Conservation (phyloP, 768 basidiomycete species). For the Xanthoconium stramineum region DNA sequence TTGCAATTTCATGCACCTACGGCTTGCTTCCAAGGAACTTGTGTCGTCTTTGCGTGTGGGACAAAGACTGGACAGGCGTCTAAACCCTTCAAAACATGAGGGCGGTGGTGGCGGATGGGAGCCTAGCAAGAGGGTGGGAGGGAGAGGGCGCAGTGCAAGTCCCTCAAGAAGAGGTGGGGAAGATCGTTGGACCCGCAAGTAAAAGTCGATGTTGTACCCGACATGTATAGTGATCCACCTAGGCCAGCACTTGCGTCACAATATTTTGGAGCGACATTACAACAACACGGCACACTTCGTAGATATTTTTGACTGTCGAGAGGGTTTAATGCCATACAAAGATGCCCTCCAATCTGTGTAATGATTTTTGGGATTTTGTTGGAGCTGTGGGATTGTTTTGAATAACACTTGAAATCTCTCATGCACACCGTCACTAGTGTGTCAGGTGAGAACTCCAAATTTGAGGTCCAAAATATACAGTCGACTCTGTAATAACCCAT, state of each 20-base stretch:
- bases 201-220: not conserved
- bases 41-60: conserved; percentile 75
- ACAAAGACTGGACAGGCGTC: conserved; percentile 77
- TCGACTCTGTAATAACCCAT: too few relatives aligned
- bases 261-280: not conserved
- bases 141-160: conserved; percentile 71
- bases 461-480: too few relatives aligned
- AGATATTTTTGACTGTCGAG: too few relatives aligned
- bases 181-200: conserved; percentile 75
- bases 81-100: conserved; percentile 63
- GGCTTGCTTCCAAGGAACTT: conserved; percentile 81
- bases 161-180: conserved; percentile 67
- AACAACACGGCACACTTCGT: too few relatives aligned
- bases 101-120: conserved; percentile 83
- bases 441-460: too few relatives aligned
- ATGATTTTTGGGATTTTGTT: too few relatives aligned
- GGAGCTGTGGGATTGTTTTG: too few relatives aligned
- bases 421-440: too few relatives aligned
- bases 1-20: conserved; percentile 98
- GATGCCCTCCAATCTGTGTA: too few relatives aligned
- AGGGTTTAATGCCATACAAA: too few relatives aligned
- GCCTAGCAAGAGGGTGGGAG: conserved; percentile 65
- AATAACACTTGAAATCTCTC: too few relatives aligned
- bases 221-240: not conserved
- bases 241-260: too few relatives aligned